Percentiles rank a stretch among this genome's conserved stretches.
Evolutionary conservation across 139 green algal genomes (phyloP).

Genomic region (Zygnema circumcarinatum): DNA sequence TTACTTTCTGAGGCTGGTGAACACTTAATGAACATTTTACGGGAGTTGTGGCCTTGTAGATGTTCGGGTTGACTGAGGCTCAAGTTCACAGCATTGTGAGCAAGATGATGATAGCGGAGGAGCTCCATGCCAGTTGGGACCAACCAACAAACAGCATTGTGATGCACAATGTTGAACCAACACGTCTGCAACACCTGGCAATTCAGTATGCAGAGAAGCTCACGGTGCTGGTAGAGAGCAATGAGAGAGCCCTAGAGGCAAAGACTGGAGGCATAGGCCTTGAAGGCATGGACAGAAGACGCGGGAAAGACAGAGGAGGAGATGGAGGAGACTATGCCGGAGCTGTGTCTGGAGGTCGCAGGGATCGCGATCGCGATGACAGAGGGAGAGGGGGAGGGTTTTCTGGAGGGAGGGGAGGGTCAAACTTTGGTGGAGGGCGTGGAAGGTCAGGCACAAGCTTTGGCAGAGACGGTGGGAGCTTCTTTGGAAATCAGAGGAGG

Average conservation of each 20-base stretch:
- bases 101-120: slow-evolving; percentile 90
- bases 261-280: slow-evolving; percentile 19
- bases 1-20: too few species aligned
- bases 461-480: slow-evolving; percentile 14
- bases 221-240: slow-evolving; percentile 87
- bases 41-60: too few species aligned
- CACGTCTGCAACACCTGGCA: slow-evolving; percentile 79
- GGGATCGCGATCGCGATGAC: slow-evolving; percentile 34
- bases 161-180: slow-evolving; percentile 84
- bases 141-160: slow-evolving; percentile 92
- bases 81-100: slow-evolving; percentile 80
- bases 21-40: too few species aligned
- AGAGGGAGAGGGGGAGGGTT: slow-evolving; percentile 51
- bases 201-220: slow-evolving; percentile 60
- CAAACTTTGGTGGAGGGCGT: slow-evolving; percentile 48
- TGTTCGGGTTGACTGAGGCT: slow-evolving; percentile 74
- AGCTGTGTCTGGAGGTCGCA: slow-evolving; percentile 56
- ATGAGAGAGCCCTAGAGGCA: slow-evolving; percentile 80
- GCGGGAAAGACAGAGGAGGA: slow-evolving; percentile 13
- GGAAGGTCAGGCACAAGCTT: slow-evolving; percentile 9
- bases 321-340: slow-evolving; percentile 25
- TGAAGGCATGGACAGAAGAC: slow-evolving; percentile 35
- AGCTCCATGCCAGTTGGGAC: slow-evolving; percentile 90
- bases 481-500: not conserved
- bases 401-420: slow-evolving; percentile 53